These are phyloP conservation scores for Osmanthus fragrans DNA, from an alignment of 257 asterid species.

Conservation along the genomic window DNA sequence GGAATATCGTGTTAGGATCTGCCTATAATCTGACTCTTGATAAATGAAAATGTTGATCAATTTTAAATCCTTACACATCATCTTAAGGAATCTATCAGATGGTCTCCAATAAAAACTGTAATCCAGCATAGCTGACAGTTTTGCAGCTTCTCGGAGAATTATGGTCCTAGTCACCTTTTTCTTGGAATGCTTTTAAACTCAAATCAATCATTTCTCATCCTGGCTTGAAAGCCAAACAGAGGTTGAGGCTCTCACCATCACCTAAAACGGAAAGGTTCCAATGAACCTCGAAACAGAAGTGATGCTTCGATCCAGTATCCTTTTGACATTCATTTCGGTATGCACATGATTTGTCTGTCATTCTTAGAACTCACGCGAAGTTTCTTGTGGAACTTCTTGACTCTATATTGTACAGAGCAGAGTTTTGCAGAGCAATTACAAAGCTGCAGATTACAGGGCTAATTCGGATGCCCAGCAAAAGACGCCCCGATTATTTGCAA, in stretches of 20 bases:
- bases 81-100: no score
- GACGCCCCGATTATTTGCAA: constrained; percentile 94
- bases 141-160: not conserved
- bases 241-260: constrained; percentile 50
- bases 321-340: constrained; percentile 11
- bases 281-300: constrained; percentile 36
- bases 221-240: constrained; percentile 46
- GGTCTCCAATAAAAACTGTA: not conserved
- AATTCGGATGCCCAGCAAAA: constrained; percentile 89
- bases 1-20: not conserved
- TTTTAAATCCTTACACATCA: not conserved
- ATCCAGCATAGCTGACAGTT: not conserved
- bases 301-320: constrained; percentile 91
- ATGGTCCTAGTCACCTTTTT: not conserved
- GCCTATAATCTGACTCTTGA: not conserved
- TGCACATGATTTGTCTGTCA: not conserved
- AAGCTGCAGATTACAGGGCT: constrained; percentile 92
- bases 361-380: not conserved
- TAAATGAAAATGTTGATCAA: not conserved
- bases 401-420: constrained; percentile 58
- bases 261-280: constrained; percentile 60
- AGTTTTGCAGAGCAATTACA: constrained; percentile 83
- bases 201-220: constrained; percentile 51
- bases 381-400: constrained; percentile 48
- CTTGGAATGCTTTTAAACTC: constrained; percentile 10